Percentiles rank a stretch among this genome's conserved stretches.
These are phyloP conservation scores for Gossypium trilobum DNA, from an alignment of 441 rosid species.

Conservation along the genomic window DNA sequence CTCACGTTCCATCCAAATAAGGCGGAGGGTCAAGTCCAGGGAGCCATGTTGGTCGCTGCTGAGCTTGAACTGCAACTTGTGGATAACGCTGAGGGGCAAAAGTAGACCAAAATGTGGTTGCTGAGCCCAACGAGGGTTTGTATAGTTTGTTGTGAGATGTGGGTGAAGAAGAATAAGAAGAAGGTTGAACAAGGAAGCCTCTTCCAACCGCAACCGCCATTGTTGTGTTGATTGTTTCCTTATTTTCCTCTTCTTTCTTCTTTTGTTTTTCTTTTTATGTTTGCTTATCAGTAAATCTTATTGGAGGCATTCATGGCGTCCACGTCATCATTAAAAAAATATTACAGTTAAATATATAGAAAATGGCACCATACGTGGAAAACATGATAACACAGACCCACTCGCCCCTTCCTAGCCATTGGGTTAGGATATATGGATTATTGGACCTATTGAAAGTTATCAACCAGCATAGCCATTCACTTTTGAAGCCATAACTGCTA, in stretches of 20 bases:
- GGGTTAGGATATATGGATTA: neutral
- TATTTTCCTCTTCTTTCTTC: neutral
- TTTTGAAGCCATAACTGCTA: too few species aligned
- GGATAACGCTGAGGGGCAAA: slow-evolving; percentile 8
- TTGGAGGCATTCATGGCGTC: slow-evolving; percentile 21
- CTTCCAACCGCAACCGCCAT: slow-evolving; percentile 49
- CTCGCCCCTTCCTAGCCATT: slow-evolving; percentile 15
- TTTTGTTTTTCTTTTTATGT: slow-evolving; percentile 5
- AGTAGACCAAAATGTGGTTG: slow-evolving; percentile 18
- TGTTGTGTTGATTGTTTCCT: slow-evolving; percentile 6
- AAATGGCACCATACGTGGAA: neutral
- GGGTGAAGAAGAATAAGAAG: slow-evolving; percentile 24
- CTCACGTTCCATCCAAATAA: slow-evolving; percentile 83
- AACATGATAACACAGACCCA: slow-evolving; percentile 29
- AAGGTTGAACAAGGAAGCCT: slow-evolving; percentile 35
- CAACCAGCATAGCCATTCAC: too few species aligned
- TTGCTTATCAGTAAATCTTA: slow-evolving; percentile 20
- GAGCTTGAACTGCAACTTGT: slow-evolving; percentile 34
- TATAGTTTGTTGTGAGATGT: slow-evolving; percentile 11
- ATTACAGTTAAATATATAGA: neutral
- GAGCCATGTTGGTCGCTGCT: slow-evolving; percentile 83
- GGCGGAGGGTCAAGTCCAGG: slow-evolving; percentile 91
- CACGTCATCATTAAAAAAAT: slow-evolving; percentile 19
- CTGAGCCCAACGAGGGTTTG: slow-evolving; percentile 22
- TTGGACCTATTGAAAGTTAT: neutral